These are phyloP conservation scores for Gleditsia sinensis DNA, from an alignment of 306 rosid genomes.

Conservation along the genomic window DNA sequence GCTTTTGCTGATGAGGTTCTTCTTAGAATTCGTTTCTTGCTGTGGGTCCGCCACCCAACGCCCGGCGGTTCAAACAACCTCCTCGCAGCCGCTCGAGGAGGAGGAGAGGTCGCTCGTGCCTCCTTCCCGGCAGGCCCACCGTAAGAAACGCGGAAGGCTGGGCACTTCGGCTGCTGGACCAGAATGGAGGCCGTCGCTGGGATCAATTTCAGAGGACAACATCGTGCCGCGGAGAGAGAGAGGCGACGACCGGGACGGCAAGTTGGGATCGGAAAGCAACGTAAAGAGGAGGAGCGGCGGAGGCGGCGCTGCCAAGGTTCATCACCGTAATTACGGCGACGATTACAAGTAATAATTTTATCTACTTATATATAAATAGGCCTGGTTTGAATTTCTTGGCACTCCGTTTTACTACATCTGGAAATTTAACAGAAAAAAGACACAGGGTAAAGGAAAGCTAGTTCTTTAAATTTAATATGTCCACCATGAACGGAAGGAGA, in stretches of 20 bases:
- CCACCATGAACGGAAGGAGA: too few relatives aligned
- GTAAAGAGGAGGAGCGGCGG: slow-evolving; percentile 6
- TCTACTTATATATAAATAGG: neutral
- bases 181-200: slow-evolving; percentile 64
- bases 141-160: slow-evolving; percentile 31
- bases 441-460: too few relatives aligned
- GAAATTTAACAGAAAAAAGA: too few relatives aligned
- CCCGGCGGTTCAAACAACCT: neutral
- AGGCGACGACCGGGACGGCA: neutral
- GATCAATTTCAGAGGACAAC: slow-evolving; percentile 58
- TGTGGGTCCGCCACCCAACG: slow-evolving; percentile 28
- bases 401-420: neutral
- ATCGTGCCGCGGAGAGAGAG: slow-evolving; percentile 12
- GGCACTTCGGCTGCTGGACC: neutral
- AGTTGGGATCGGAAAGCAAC: slow-evolving; percentile 18
- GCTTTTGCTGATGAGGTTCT: slow-evolving; percentile 44
- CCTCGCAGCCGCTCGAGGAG: slow-evolving; percentile 4
- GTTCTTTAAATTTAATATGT: too few relatives aligned
- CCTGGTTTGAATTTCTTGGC: neutral
- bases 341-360: slow-evolving; percentile 41
- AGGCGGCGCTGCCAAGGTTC: slow-evolving; percentile 9
- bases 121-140: neutral
- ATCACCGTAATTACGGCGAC: slow-evolving; percentile 29
- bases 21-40: slow-evolving; percentile 48
- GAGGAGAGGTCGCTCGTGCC: slow-evolving; percentile 36